Base-by-base conservation (phyloP, 805 yeast species). In the Lipomyces kockii region DNA sequence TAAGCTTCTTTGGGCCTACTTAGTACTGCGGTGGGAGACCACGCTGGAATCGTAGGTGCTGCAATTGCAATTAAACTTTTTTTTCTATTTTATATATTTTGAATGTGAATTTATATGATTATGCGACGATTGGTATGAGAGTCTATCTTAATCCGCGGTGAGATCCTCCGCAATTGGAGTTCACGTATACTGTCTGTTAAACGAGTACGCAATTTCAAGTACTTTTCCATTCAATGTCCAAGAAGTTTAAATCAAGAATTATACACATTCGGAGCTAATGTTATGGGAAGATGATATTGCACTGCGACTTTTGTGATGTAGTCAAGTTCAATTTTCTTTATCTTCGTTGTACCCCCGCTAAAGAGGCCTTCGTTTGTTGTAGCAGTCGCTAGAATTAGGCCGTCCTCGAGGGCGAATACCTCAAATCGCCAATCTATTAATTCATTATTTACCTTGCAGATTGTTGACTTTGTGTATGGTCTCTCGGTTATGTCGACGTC, bases 361-460 rank as follows among this genome's bases (percentile, higher is more conserved):
- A 54, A 9, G 20, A 67, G 51, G 11, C 58, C 65, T 2, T 22
- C 54, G 6, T 25, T 49, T 9, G 64, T 63, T 1, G 71, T 68
- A 43, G 71, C 71, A 34, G 63, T 52, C 11, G 71, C 71, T 3
- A 67, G 35, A 20, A 68, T 37, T 5, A 62, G 22, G 34, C 25
- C 35, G 8, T 52, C 57, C 22, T 51, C 53, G 20, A 66, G 60
- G 4, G 51, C 60, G 39, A 54, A 60, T 7, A 67, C 49, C 53
- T 68, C 70, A 25, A 68, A 68, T n/a, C 65, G 56, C 71, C 71
- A 68, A 27, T 55, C 49, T 12, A 68, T 53, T 17, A 29, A 34
- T 5, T 11, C 34, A 12, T 37, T 53, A 9, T 63, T 25, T 20
- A 52, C 58, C 22, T 22, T 34, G 32, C 67, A 63, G 11, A 22